A percentile compares a stretch with the other conserved stretches of the same genome.
Evolutionary conservation across 495 filamentous ascomycete genomes (phyloP).

Genomic region (Staphylotrichum longicolle): DNA sequence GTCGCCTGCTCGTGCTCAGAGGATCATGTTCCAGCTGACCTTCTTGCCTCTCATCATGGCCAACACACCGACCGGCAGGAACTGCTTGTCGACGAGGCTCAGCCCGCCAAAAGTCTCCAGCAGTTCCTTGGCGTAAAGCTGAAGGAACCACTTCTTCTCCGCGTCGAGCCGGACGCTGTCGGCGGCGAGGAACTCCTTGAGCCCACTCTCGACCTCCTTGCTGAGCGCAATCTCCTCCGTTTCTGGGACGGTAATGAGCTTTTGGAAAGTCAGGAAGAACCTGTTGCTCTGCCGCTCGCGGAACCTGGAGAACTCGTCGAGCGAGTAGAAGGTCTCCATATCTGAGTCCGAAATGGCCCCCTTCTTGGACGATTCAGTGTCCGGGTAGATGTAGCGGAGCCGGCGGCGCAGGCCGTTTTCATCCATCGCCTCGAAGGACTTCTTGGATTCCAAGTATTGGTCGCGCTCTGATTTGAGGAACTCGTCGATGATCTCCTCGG

Average conservation of each 20-base stretch:
- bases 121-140: slow-evolving; percentile 53
- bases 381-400: slow-evolving; percentile 16
- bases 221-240: slow-evolving; percentile 26
- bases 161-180: slow-evolving; percentile 20
- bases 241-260: slow-evolving; percentile 27
- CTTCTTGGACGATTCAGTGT: background rate
- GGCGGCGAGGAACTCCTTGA: slow-evolving; percentile 22
- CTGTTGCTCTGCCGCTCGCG: slow-evolving; percentile 38
- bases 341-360: slow-evolving; percentile 10
- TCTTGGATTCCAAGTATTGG: slow-evolving; percentile 31
- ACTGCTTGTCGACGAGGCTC: slow-evolving; percentile 52
- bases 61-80: slow-evolving; percentile 55
- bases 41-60: slow-evolving; percentile 52
- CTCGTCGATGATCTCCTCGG: slow-evolving; percentile 36
- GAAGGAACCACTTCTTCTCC: slow-evolving; percentile 52
- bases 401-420: slow-evolving; percentile 34
- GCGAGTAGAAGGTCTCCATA: slow-evolving; percentile 40
- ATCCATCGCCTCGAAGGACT: slow-evolving; percentile 43
- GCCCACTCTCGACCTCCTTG: slow-evolving; percentile 22
- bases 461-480: slow-evolving; percentile 41
- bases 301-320: slow-evolving; percentile 48
- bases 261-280: slow-evolving; percentile 13
- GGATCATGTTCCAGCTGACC: slow-evolving; percentile 54
- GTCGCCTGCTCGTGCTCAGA: slow-evolving; percentile 19
- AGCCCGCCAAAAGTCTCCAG: slow-evolving; percentile 50